A percentile compares a stretch with the other conserved stretches of the same genome.
Conservation (phyloP, 352 stramenopile species). For the Pythium volutum region DNA sequence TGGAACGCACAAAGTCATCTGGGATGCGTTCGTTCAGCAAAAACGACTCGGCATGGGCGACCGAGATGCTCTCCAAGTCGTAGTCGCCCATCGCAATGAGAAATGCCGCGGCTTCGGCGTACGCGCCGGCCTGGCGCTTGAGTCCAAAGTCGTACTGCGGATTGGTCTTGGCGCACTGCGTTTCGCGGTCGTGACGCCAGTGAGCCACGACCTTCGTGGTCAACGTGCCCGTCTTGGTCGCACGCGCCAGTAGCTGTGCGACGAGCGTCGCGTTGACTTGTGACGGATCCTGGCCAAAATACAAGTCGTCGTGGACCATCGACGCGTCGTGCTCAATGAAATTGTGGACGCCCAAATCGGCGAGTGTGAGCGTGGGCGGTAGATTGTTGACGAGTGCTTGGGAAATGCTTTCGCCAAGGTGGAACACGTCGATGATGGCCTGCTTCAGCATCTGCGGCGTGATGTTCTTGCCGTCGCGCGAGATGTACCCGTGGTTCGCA, state of each 20-base stretch:
- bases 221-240: slow-evolving; percentile 25
- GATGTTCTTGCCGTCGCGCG: slow-evolving; percentile 54
- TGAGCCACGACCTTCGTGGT: slow-evolving; percentile 38
- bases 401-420: slow-evolving; percentile 38
- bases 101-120: slow-evolving; percentile 45
- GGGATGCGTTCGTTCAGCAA: slow-evolving; percentile 51
- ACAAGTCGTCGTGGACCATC: slow-evolving; percentile 55
- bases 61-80: slow-evolving; percentile 32
- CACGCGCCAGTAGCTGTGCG: slow-evolving; percentile 31
- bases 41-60: slow-evolving; percentile 41
- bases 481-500: slow-evolving; percentile 66
- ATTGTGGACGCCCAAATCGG: slow-evolving; percentile 51
- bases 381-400: slow-evolving; percentile 33
- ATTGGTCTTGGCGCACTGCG: slow-evolving; percentile 34
- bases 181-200: slow-evolving; percentile 47
- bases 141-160: slow-evolving; percentile 42
- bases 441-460: slow-evolving; percentile 36
- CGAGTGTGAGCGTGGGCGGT: slow-evolving; percentile 41
- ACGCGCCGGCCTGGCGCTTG: slow-evolving; percentile 34
- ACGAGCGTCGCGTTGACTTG: slow-evolving; percentile 47
- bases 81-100: slow-evolving; percentile 51
- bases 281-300: slow-evolving; percentile 39
- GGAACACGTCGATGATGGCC: slow-evolving; percentile 45
- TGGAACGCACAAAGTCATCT: slow-evolving; percentile 34
- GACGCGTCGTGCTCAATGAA: slow-evolving; percentile 75